These are phyloP conservation scores for Oropetium thomaeum DNA, from an alignment of 176 grass and related monocot genomes.

Conservation along the genomic window DNA sequence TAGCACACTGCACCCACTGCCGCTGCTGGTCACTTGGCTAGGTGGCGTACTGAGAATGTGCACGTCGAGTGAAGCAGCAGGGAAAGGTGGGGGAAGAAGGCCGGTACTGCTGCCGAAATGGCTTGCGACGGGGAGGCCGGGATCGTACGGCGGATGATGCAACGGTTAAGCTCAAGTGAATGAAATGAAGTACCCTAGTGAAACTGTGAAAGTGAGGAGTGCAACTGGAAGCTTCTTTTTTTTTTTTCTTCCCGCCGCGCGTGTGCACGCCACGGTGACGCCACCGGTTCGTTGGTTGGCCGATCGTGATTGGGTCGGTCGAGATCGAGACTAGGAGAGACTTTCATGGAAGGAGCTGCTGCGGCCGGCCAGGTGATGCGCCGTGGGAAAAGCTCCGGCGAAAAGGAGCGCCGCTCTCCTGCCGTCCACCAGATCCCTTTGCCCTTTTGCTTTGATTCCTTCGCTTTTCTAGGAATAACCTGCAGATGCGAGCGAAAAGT, in stretches of 20 bases:
- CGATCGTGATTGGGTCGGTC: background rate
- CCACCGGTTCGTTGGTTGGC: background rate
- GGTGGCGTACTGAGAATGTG: background rate
- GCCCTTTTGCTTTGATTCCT: background rate
- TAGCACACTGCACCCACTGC: background rate
- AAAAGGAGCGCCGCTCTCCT: background rate
- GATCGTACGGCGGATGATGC: background rate
- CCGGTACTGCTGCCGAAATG: slow-evolving; percentile 21
- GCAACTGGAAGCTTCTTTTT: slow-evolving; percentile 16
- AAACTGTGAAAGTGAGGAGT: background rate
- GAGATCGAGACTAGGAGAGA: background rate
- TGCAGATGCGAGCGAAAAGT: background rate
- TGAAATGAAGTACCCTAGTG: too few species aligned
- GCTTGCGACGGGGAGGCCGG: background rate
- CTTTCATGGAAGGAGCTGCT: background rate
- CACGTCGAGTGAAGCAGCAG: background rate
- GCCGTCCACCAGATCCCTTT: background rate
- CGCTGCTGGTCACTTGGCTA: background rate
- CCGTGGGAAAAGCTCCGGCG: slow-evolving; percentile 23
- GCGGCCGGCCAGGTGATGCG: background rate
- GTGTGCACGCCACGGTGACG: background rate
- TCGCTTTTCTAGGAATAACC: background rate
- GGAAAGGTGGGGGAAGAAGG: slow-evolving; percentile 36
- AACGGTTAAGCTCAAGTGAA: background rate
- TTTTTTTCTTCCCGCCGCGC: too few species aligned